Evolutionary conservation across 2,329 filamentous ascomycete species (phyloP).

Genomic region (Diaporthe amygdali): DNA sequence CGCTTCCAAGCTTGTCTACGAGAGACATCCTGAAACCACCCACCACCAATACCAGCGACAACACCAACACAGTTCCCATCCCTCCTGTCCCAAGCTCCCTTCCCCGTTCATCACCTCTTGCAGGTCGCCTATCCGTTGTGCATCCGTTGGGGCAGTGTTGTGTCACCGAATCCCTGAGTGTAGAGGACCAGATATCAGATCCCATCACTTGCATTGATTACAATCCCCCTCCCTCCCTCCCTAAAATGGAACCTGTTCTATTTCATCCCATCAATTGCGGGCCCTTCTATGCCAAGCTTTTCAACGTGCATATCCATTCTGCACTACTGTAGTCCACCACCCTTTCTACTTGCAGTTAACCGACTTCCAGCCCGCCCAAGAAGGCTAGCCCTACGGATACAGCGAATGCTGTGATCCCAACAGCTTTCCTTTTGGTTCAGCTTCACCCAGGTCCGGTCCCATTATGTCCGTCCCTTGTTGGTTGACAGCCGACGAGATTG

Average conservation of each 20-base stretch:
- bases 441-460: background rate
- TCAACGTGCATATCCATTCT: background rate
- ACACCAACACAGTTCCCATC: no score
- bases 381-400: background rate
- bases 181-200: no score
- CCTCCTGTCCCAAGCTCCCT: background rate
- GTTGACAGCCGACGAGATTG: background rate
- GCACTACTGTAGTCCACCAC: background rate
- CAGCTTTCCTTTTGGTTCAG: background rate
- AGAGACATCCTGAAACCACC: conserved; percentile 1
- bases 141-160: background rate
- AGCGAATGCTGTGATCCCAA: background rate
- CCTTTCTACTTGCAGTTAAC: background rate
- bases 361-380: background rate
- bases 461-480: background rate
- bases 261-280: background rate
- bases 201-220: background rate
- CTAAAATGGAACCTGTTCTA: background rate
- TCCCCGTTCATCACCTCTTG: background rate
- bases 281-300: conserved; percentile 2
- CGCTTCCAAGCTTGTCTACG: background rate
- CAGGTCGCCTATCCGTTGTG: no score
- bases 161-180: background rate
- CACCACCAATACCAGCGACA: no score
- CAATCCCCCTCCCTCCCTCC: background rate